Conservation (phyloP, 2,329 filamentous ascomycete species). For the Xylariomycetidae sp. region DNA sequence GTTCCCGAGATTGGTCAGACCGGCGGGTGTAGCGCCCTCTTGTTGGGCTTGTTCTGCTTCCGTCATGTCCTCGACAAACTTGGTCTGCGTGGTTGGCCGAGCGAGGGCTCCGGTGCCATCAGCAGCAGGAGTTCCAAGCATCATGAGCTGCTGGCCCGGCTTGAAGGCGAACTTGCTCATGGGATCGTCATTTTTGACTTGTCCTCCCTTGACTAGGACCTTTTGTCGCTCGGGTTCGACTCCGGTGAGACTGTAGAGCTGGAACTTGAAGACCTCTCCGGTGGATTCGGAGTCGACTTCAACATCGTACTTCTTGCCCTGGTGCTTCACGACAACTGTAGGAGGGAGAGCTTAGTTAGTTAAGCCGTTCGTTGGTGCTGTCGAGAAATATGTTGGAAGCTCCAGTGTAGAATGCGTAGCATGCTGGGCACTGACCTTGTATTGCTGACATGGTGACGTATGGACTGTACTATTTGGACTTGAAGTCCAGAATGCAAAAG, state of each 20-base stretch:
- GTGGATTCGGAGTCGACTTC: slow-evolving; percentile 80
- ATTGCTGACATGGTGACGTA: slow-evolving; percentile 23
- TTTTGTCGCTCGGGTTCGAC: slow-evolving; percentile 97
- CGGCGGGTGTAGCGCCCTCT: slow-evolving; percentile 80
- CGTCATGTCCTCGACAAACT: slow-evolving; percentile 96
- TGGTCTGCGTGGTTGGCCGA: slow-evolving; percentile 74
- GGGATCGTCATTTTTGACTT: slow-evolving; percentile 91
- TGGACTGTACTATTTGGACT: no score
- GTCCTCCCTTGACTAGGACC: slow-evolving; percentile 87
- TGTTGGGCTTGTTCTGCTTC: slow-evolving; percentile 83
- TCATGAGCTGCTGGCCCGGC: slow-evolving; percentile 82
- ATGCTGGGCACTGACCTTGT: slow-evolving; percentile 19
- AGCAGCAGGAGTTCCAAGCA: slow-evolving; percentile 86
- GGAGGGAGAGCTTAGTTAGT: no score
- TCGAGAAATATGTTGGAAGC: no score
- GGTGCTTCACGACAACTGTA: slow-evolving; percentile 86
- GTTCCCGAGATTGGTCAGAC: slow-evolving; percentile 88
- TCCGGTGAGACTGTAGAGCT: slow-evolving; percentile 90
- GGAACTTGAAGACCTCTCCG: slow-evolving; percentile 92
- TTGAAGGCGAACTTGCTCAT: slow-evolving; percentile 82
- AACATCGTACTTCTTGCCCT: slow-evolving; percentile 91
- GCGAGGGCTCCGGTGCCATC: slow-evolving; percentile 54
- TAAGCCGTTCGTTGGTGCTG: no score
- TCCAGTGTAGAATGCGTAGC: not conserved
- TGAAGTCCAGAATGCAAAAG: no score